phyloP scores from a whole-genome alignment of 129 eudicot genomes.

The Ambrosia trifida region DNA sequence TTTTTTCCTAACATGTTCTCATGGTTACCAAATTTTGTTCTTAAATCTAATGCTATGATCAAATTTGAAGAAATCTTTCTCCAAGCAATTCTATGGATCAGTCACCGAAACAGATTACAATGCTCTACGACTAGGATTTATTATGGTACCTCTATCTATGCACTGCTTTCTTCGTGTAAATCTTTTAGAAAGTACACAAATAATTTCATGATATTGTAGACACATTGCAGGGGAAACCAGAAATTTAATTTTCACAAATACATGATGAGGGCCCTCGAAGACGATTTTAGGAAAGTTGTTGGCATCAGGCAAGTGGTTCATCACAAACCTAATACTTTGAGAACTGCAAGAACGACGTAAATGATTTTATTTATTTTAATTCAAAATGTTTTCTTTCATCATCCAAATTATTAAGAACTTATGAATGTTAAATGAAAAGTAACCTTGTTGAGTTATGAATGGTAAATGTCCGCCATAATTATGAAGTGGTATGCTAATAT shows the following conservation, averaged over 20 bases:
- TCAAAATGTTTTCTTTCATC: neutral
- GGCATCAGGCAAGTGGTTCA: conserved; percentile 80
- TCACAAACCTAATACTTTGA: conserved; percentile 1
- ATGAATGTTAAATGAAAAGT: neutral
- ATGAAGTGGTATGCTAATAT: conserved; percentile 1
- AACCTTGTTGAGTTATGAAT: neutral
- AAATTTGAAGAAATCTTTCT: conserved; percentile 62
- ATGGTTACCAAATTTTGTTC: conserved; percentile 1
- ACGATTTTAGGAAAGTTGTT: conserved; percentile 83
- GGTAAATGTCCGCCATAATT: no score
- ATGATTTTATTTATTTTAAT: neutral
- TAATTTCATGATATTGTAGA: conserved; percentile 42
- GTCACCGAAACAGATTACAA: conserved; percentile 75
- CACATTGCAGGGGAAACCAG: conserved; percentile 86
- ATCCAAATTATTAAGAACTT: neutral
- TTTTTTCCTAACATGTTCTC: neutral
- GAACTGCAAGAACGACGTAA: neutral
- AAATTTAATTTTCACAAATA: conserved; percentile 91
- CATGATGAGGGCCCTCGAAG: conserved; percentile 95
- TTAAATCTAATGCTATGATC: conserved; percentile 35
- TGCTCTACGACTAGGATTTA: conserved; percentile 81
- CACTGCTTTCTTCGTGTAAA: neutral
- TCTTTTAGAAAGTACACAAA: neutral
- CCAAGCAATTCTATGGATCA: conserved; percentile 90
- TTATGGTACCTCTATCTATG: conserved; percentile 49